Conservation (phyloP, 106 monocot species). For the Platanthera zijinensis region DNA sequence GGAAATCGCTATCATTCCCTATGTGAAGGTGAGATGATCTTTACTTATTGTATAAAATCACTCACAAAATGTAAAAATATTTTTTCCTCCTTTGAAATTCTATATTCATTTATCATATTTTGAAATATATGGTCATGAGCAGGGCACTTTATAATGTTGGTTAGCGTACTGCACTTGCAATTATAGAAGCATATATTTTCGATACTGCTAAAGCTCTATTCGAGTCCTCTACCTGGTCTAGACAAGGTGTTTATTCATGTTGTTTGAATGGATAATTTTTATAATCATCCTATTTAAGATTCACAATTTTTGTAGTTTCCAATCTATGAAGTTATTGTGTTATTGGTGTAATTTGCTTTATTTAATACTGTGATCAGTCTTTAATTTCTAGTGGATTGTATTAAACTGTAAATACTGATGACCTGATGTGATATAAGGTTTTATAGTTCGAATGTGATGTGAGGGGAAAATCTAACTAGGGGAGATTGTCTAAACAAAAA, state of each 20-base stretch:
- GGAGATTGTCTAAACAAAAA: background rate
- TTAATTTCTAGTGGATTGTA: background rate
- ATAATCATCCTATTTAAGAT: background rate
- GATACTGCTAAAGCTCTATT: constrained; percentile 88
- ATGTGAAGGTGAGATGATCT: constrained; percentile 60
- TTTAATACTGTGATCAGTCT: background rate
- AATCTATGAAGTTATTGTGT: background rate
- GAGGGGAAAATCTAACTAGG: background rate
- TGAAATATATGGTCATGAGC: constrained; percentile 66
- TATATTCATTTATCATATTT: background rate
- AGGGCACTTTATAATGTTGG: constrained; percentile 90
- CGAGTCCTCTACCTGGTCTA: constrained; percentile 70
- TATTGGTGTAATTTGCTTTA: background rate
- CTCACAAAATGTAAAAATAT: background rate
- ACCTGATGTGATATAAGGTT: too few species aligned
- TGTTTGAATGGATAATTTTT: background rate
- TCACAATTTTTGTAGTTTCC: background rate
- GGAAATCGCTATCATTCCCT: constrained; percentile 85
- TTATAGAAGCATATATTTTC: constrained; percentile 72
- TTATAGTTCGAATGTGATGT: background rate
- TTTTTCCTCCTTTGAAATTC: background rate
- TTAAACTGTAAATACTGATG: background rate
- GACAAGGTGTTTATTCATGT: constrained; percentile 29
- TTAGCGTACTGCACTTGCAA: constrained; percentile 60
- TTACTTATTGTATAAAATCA: background rate